phyloP scores from a whole-genome alignment of 192 early-diverging fungal genomes.

The Haplosporangium gracile region DNA sequence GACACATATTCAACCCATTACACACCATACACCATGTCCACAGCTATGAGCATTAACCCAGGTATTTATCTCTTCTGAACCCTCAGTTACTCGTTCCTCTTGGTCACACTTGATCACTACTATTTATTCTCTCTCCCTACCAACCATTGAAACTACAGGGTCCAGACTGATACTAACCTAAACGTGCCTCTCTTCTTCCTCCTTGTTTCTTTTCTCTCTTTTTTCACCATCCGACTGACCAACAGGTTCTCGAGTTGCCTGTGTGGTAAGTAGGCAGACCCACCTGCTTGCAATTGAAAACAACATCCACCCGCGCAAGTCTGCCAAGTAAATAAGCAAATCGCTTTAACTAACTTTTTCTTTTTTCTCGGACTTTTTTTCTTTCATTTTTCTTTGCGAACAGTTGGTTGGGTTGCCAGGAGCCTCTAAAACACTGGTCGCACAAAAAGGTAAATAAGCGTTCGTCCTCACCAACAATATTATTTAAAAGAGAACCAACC shows the following conservation, averaged over 20 bases:
- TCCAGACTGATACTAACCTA: neutral
- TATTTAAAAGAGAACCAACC: no score
- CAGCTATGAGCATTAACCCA: slow-evolving; percentile 27
- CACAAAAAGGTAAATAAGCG: slow-evolving; percentile 81
- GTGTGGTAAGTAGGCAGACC: slow-evolving; percentile 57
- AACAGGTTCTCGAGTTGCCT: slow-evolving; percentile 60
- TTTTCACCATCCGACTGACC: neutral
- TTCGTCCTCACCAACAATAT: neutral
- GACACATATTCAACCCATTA: neutral
- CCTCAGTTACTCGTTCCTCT: neutral
- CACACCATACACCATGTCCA: neutral
- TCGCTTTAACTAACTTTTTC: neutral
- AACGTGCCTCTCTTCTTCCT: neutral
- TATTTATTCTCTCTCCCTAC: neutral
- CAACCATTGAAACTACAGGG: neutral
- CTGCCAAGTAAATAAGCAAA: neutral
- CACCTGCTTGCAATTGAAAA: neutral
- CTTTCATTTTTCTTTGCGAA: neutral
- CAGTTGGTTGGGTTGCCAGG: slow-evolving; percentile 94
- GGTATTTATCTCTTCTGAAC: neutral
- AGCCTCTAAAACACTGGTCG: slow-evolving; percentile 96
- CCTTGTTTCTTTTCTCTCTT: neutral
- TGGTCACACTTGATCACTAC: neutral
- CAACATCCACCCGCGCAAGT: neutral
- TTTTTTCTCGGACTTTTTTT: neutral